Evolutionary conservation across 2,329 filamentous ascomycete genomes (phyloP).

Genomic region (Stemphylium vesicarium): DNA sequence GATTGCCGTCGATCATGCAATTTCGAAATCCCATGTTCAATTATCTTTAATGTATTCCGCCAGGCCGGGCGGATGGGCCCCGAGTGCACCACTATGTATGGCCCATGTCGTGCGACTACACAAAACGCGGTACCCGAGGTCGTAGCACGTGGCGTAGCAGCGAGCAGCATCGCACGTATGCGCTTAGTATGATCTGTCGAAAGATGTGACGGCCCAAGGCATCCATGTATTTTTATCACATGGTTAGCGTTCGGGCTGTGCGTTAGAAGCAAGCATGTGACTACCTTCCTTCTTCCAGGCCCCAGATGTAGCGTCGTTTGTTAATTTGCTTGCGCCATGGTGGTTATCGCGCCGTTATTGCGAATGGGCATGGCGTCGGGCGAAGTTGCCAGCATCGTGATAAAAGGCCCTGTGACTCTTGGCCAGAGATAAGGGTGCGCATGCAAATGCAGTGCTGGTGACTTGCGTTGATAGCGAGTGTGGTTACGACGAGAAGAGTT

Average conservation of each 20-base stretch:
- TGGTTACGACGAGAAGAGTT: not conserved
- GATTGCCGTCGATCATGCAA: not conserved
- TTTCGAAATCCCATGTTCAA: not conserved
- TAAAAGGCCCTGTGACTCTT: not conserved
- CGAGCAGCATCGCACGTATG: not conserved
- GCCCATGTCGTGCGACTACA: not conserved
- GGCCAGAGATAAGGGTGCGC: not conserved
- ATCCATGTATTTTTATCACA: not conserved
- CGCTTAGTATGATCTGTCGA: not conserved
- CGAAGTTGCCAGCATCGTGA: not conserved
- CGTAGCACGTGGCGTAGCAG: constrained; percentile 3
- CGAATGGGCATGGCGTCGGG: not conserved
- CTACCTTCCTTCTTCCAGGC: not conserved
- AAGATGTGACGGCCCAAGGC: not conserved
- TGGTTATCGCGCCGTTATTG: not conserved
- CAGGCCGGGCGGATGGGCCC: not conserved
- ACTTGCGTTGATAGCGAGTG: constrained; percentile 1
- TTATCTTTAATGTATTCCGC: not conserved
- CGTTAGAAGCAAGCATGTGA: not conserved
- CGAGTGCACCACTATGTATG: not conserved
- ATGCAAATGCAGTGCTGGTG: not conserved
- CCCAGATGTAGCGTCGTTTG: not conserved
- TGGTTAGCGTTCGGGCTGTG: not conserved
- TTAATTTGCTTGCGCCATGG: not conserved
- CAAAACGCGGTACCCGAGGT: constrained; percentile 1